Conservation (phyloP, 2,329 filamentous ascomycete genomes). For the Zymoseptoria pseudotritici region DNA sequence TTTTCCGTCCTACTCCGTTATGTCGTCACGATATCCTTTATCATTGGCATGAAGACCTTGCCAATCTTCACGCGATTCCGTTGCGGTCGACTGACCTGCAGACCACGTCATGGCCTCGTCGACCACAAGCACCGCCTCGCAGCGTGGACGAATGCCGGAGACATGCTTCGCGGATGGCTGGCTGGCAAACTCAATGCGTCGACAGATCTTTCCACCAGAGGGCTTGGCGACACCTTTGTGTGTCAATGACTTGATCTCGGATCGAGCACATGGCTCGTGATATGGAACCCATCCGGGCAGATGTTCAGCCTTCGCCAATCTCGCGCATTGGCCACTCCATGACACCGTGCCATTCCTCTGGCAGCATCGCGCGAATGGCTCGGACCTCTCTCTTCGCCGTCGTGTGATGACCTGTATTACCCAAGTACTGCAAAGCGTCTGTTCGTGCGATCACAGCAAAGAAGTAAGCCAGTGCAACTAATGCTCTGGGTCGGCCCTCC, state of each 20-base stretch:
- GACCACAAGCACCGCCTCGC: neutral
- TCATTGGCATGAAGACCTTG: neutral
- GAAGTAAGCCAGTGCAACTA: constrained; percentile 30
- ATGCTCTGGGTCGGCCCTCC: constrained; percentile 27
- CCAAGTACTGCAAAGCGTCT: constrained; percentile 24
- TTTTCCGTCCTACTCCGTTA: too few relatives aligned
- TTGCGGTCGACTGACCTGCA: neutral
- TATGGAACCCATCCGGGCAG: neutral
- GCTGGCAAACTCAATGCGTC: neutral
- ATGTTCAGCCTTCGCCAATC: constrained; percentile 10
- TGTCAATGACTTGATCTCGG: neutral
- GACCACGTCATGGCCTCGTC: neutral
- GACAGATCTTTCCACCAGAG: neutral
- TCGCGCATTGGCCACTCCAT: constrained; percentile 26
- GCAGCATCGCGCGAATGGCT: constrained; percentile 21
- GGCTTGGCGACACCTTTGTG: neutral
- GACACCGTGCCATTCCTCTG: constrained; percentile 26
- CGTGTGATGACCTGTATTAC: constrained; percentile 19
- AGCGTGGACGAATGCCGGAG: neutral
- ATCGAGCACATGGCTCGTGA: neutral
- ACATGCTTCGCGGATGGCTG: neutral
- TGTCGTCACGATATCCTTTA: neutral
- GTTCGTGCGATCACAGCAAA: constrained; percentile 27
- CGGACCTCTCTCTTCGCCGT: constrained; percentile 22
- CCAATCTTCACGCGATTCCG: neutral